Evolutionary conservation across 768 basidiomycete genomes (phyloP).

Genomic region (Austroboletus eburneus): DNA sequence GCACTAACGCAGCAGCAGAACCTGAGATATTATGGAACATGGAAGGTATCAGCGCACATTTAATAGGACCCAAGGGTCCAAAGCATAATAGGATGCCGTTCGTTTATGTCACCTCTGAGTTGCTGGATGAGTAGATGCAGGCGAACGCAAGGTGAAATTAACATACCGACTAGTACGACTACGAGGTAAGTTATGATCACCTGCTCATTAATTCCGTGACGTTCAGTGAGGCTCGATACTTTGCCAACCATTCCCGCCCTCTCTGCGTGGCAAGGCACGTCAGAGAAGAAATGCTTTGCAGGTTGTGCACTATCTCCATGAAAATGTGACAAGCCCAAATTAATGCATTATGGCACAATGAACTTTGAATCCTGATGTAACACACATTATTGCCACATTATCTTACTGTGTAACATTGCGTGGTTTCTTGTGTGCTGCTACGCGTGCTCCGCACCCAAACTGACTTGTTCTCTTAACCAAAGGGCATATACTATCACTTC

Average conservation of each 20-base stretch:
- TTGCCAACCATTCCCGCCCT: constrained; percentile 5
- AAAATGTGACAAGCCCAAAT: no score
- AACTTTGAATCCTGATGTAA: no score
- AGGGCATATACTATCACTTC: no score
- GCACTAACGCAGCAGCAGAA: constrained; percentile 11
- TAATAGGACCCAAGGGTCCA: constrained; percentile 11
- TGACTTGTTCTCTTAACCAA: no score
- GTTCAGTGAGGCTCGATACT: neutral
- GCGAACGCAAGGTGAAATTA: neutral
- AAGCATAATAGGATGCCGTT: constrained; percentile 15
- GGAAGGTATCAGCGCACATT: constrained; percentile 2
- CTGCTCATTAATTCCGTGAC: constrained; percentile 7
- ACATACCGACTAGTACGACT: constrained; percentile 12
- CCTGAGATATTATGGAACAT: neutral
- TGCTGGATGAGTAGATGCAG: neutral
- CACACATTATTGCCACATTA: no score
- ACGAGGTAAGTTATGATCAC: constrained; percentile 2
- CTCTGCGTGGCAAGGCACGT: constrained; percentile 3
- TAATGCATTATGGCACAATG: no score
- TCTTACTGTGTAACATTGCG: no score
- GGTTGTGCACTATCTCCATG: neutral
- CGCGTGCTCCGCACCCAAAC: no score
- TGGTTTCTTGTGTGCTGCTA: no score
- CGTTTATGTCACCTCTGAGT: constrained; percentile 11
- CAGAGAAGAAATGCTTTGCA: constrained; percentile 2